Conservation (phyloP, 768 basidiomycete species). For the Boletus sp. region DNA sequence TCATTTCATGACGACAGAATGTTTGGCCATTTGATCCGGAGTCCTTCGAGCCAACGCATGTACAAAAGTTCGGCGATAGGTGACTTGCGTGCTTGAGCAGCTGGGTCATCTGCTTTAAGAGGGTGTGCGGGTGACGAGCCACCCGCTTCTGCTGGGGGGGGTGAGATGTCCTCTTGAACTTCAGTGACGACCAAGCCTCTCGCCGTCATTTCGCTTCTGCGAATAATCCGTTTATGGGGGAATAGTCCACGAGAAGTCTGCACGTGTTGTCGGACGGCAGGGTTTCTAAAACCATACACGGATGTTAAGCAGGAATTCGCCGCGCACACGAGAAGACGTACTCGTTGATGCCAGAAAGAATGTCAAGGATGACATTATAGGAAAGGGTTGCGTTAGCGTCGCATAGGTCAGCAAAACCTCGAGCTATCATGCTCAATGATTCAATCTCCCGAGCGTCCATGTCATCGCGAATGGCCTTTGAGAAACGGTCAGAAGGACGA, state of each 20-base stretch:
- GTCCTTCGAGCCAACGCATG: constrained; percentile 92
- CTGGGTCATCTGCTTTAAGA: constrained; percentile 38
- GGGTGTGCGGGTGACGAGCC: constrained; percentile 28
- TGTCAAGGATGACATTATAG: constrained; percentile 84
- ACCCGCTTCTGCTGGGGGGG: constrained; percentile 39
- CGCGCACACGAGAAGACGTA: constrained; percentile 38
- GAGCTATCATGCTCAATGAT: constrained; percentile 81
- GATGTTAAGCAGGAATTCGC: constrained; percentile 2
- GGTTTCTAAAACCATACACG: constrained; percentile 49
- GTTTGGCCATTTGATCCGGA: constrained; percentile 88
- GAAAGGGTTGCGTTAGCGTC: constrained; percentile 81
- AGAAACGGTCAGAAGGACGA: constrained; percentile 2
- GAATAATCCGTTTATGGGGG: constrained; percentile 73
- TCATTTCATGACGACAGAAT: constrained; percentile 39
- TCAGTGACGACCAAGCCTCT: constrained; percentile 83
- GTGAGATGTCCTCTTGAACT: constrained; percentile 67
- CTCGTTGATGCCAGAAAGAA: constrained; percentile 90
- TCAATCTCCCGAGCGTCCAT: constrained; percentile 89
- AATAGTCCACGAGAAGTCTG: constrained; percentile 78
- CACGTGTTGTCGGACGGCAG: constrained; percentile 76
- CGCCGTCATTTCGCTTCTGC: constrained; percentile 82
- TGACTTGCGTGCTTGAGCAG: constrained; percentile 56
- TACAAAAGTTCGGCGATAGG: constrained; percentile 96
- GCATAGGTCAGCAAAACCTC: constrained; percentile 85
- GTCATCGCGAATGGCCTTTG: constrained; percentile 70